Evolutionary conservation across 2,329 filamentous ascomycete species (phyloP), one percentile per base, ranked within the genome.

Genomic region (Epichloe gansuensis): DNA sequence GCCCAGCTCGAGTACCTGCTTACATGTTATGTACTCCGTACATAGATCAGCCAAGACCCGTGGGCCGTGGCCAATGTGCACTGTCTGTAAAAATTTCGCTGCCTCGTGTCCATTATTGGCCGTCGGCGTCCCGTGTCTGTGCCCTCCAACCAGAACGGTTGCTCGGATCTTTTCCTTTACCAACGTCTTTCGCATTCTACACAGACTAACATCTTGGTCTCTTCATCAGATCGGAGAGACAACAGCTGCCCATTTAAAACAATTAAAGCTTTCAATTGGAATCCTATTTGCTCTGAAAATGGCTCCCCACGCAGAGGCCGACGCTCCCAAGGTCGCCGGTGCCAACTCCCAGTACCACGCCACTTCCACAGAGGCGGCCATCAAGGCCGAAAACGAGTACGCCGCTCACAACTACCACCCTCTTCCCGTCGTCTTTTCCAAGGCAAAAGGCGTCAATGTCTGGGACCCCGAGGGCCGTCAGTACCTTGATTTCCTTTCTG

Each of bases 391-490:
- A 73, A 76, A 87, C 63, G 75, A 87, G 66, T 91, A 81, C 68
- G 93, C 93, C 48, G 93, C 93, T 47, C 93, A 98, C 80, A 98
- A 98, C 76, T 98, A 98, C 77, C 90, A 97, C 71, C 93, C 93
- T 15, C 80, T 98, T 2, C 93, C 93, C 41, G 84, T 98, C 54
- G 93, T 95, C 65, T 96, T 97, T 69, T 78, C 91, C 52, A 81
- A 82, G 58, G 93, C 89, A 42, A 79, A 84, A 61, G 93, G 91
- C 47, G 85, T 85, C 64, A 84, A 86, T 55, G 93, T 97, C 53
- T 98, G 93, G 91, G 93, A 98, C 66, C 93, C 93, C 17, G 93
- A 98, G 74, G 89, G 87, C 64, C 87, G 84, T 61, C 84, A 95
- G 68, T 97, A 98, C 71, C 82, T 97, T 62, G 93, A 98, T 73